Conservation (phyloP, 1,284 basidiomycete species). For the Uromyces viciae-fabae region DNA sequence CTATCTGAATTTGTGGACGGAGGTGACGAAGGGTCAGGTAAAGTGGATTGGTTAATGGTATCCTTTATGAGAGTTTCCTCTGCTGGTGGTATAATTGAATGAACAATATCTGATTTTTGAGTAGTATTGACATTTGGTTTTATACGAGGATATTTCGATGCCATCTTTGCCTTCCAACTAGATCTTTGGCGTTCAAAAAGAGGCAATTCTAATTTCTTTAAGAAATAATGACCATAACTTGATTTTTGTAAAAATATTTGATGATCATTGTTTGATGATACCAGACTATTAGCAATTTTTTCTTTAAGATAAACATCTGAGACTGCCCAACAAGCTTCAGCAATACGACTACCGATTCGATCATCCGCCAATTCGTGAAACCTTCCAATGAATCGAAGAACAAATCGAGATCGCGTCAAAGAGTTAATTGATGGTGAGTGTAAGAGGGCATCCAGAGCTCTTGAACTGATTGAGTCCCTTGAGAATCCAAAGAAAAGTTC, state of each 20-base stretch:
- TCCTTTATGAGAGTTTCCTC: too few relatives aligned
- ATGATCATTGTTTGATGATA: too few relatives aligned
- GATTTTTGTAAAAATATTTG: constrained; percentile 63
- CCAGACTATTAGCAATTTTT: constrained; percentile 41
- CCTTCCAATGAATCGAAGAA: constrained; percentile 69
- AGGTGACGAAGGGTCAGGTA: too few relatives aligned
- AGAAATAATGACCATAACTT: constrained; percentile 80
- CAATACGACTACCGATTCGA: constrained; percentile 79
- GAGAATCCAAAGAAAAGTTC: constrained; percentile 61
- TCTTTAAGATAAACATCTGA: constrained; percentile 84
- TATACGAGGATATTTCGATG: background rate
- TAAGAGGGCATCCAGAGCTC: constrained; percentile 73
- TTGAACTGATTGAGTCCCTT: constrained; percentile 70
- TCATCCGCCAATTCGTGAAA: constrained; percentile 77
- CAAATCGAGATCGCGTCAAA: constrained; percentile 68
- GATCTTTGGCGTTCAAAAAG: constrained; percentile 72
- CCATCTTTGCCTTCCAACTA: constrained; percentile 66
- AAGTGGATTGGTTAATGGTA: too few relatives aligned
- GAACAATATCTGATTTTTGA: too few relatives aligned
- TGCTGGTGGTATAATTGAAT: too few relatives aligned
- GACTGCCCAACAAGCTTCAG: constrained; percentile 76
- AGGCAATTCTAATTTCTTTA: constrained; percentile 71
- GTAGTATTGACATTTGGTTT: background rate
- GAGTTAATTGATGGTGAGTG: constrained; percentile 66
- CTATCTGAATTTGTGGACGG: too few relatives aligned